Conservation (phyloP, 805 yeast genomes). For the Saturnispora galanensis region DNA sequence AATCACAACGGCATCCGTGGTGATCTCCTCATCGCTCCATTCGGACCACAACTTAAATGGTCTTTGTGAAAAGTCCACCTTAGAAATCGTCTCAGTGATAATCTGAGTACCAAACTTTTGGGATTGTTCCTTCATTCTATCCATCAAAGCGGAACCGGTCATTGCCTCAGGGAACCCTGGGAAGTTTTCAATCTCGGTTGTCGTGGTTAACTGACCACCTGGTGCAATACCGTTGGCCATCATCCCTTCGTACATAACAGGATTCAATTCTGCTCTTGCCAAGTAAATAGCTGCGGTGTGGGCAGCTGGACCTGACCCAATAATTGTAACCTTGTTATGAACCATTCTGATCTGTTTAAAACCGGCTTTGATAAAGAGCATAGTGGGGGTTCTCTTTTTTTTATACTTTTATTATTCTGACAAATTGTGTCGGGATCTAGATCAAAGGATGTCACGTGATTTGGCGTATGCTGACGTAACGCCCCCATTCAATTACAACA, state of each 20-base stretch:
- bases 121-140: slow-evolving; percentile 85
- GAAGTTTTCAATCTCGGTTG: slow-evolving; percentile 97
- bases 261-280: slow-evolving; percentile 93
- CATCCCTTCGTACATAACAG: slow-evolving; percentile 91
- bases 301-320: slow-evolving; percentile 99
- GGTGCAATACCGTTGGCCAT: slow-evolving; percentile 97
- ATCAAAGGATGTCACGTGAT: neutral
- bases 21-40: slow-evolving; percentile 79
- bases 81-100: slow-evolving; percentile 90
- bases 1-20: slow-evolving; percentile 84
- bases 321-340: slow-evolving; percentile 76
- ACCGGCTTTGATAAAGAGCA: neutral
- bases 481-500: slow-evolving; percentile 28
- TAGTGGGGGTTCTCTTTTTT: neutral
- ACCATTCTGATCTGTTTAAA: slow-evolving; percentile 40
- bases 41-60: slow-evolving; percentile 98
- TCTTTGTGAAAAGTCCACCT: slow-evolving; percentile 75
- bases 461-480: slow-evolving; percentile 24
- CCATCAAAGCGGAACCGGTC: slow-evolving; percentile 84
- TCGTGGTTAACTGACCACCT: slow-evolving; percentile 97
- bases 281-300: slow-evolving; percentile 98
- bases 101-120: slow-evolving; percentile 84
- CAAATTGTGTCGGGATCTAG: neutral
- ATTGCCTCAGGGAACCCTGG: slow-evolving; percentile 97
- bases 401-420: neutral